Percentiles rank a stretch among this genome's conserved stretches.
phyloP scores from a whole-genome alignment of 1,284 basidiomycete species.

The Mycena sp. region DNA sequence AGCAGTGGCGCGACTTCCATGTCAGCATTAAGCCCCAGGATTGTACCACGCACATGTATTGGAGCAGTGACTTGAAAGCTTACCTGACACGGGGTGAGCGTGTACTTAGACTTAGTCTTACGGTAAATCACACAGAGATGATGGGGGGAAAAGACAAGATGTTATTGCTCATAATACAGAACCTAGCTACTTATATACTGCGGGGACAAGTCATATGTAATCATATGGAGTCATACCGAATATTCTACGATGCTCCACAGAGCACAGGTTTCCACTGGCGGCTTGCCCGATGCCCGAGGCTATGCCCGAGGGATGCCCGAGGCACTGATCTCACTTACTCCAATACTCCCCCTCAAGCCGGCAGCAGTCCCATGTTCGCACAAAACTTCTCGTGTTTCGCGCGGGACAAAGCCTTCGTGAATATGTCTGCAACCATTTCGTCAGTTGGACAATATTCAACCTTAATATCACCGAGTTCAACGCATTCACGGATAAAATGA shows the following conservation, averaged over 20 bases:
- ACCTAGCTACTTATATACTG: neutral
- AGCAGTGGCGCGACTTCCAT: no score
- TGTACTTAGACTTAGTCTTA: neutral
- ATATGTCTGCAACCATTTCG: slow-evolving; percentile 28
- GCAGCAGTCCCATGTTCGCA: neutral
- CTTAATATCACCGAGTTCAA: slow-evolving; percentile 14
- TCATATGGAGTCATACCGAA: no score
- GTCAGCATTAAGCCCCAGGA: no score
- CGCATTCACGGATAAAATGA: slow-evolving; percentile 40
- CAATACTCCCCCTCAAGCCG: no score
- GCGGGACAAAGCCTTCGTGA: slow-evolving; percentile 24
- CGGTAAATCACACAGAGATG: neutral
- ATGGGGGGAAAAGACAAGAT: neutral
- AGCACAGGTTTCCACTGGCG: no score
- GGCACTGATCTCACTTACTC: no score
- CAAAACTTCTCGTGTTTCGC: slow-evolving; percentile 9
- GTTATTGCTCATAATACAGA: neutral
- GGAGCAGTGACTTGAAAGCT: neutral
- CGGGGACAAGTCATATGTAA: slow-evolving; percentile 1
- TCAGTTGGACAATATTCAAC: slow-evolving; percentile 17
- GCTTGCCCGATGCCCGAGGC: no score
- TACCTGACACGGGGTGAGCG: slow-evolving; percentile 6
- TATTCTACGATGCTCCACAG: no score
- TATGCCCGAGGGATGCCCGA: no score
- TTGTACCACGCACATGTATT: no score